Percentiles rank a stretch among this genome's conserved stretches.
Evolutionary conservation across 495 filamentous ascomycete species (phyloP).

Genomic region (Penicillium tannophilum): DNA sequence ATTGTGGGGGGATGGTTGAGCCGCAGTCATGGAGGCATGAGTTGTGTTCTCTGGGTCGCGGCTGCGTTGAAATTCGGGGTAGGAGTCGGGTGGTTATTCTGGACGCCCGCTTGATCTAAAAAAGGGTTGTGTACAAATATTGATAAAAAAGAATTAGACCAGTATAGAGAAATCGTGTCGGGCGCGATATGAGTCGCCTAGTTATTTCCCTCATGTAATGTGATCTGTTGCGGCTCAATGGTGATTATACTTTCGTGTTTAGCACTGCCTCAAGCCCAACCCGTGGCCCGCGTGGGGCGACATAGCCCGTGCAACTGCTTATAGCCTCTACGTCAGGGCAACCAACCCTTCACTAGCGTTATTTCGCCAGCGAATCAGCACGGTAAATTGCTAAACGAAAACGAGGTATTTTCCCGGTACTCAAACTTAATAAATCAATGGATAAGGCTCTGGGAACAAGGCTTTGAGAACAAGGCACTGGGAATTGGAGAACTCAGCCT

Average conservation of each 20-base stretch:
- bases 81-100: constrained; percentile 1
- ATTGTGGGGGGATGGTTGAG: constrained; percentile 3
- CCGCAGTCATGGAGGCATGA: neutral
- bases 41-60: neutral
- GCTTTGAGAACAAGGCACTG: neutral
- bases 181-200: neutral
- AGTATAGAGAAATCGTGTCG: no score
- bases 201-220: neutral
- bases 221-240: neutral
- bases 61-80: neutral
- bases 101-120: neutral
- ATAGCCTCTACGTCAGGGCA: neutral
- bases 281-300: neutral
- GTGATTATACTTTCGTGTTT: neutral
- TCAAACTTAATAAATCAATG: neutral
- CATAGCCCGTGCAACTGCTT: neutral
- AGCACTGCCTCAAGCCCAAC: neutral
- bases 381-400: neutral
- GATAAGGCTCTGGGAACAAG: neutral
- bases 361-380: neutral
- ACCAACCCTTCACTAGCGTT: neutral
- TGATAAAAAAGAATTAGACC: no score
- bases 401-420: neutral
- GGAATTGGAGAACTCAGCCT: neutral
- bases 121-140: neutral